A percentile compares a stretch with the other conserved stretches of the same genome.
Conservation (phyloP, 202 grass and related monocot genomes). For the Tripidium arundinaceum region DNA sequence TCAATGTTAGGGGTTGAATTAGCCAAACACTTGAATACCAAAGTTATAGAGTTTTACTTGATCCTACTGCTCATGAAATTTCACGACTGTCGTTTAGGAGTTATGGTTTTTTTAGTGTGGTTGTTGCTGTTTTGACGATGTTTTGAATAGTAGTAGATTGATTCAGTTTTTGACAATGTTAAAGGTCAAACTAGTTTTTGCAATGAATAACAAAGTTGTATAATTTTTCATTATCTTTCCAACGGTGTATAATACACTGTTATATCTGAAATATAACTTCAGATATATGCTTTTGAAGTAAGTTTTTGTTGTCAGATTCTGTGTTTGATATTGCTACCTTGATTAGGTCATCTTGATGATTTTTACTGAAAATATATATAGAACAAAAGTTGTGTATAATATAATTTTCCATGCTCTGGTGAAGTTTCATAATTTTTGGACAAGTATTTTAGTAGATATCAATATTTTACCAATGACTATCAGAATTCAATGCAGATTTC, state of each 20-base stretch:
- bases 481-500: background rate
- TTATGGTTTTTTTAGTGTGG: background rate
- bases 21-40: no score
- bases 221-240: no score
- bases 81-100: background rate
- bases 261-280: background rate
- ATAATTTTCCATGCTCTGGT: background rate
- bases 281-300: background rate
- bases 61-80: background rate
- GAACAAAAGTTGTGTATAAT: background rate
- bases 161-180: background rate
- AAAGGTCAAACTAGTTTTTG: background rate
- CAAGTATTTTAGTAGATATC: background rate
- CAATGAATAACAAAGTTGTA: no score
- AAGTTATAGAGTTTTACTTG: no score
- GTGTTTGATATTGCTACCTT: background rate
- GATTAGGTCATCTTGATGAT: background rate
- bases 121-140: background rate
- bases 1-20: no score
- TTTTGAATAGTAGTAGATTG: background rate
- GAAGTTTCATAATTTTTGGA: background rate
- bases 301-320: background rate
- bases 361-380: background rate
- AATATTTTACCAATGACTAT: background rate
- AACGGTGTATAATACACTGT: no score